A percentile compares a stretch with the other conserved stretches of the same genome.
phyloP scores from a whole-genome alignment of 2,329 filamentous ascomycete genomes.

The Plectosphaerella plurivora region DNA sequence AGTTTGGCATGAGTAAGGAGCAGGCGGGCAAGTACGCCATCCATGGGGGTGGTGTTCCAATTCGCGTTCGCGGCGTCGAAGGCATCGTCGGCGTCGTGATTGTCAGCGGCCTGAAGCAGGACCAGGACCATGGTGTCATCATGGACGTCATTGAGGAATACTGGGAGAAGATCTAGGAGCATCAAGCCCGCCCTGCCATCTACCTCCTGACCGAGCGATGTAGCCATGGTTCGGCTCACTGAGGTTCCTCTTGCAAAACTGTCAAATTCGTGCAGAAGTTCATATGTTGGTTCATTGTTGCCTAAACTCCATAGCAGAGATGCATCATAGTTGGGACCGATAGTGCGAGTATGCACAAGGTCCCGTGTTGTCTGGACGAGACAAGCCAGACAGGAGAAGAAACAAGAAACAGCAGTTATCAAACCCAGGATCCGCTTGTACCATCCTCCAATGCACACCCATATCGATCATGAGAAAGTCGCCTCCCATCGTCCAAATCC shows the following conservation, averaged over 20 bases:
- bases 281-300: background rate
- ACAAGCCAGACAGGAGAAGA: background rate
- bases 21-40: slow-evolving; percentile 64
- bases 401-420: background rate
- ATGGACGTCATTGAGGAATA: slow-evolving; percentile 61
- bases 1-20: slow-evolving; percentile 57
- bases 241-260: background rate
- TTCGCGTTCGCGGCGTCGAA: slow-evolving; percentile 69
- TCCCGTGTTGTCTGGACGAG: background rate
- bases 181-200: background rate
- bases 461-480: background rate
- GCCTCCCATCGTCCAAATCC: slow-evolving; percentile 2
- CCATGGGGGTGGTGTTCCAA: slow-evolving; percentile 72
- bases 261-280: background rate
- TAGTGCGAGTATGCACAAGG: background rate
- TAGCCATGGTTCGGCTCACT: background rate
- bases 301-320: background rate
- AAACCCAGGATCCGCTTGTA: background rate
- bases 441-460: background rate
- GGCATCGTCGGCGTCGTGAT: slow-evolving; percentile 72
- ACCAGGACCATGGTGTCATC: slow-evolving; percentile 74
- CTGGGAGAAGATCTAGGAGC: slow-evolving; percentile 22
- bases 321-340: background rate
- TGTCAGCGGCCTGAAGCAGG: slow-evolving; percentile 70
- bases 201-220: no score